These are phyloP conservation scores for Spirogloea muscicola DNA, from an alignment of 139 green algal genomes.

Conservation along the genomic window DNA sequence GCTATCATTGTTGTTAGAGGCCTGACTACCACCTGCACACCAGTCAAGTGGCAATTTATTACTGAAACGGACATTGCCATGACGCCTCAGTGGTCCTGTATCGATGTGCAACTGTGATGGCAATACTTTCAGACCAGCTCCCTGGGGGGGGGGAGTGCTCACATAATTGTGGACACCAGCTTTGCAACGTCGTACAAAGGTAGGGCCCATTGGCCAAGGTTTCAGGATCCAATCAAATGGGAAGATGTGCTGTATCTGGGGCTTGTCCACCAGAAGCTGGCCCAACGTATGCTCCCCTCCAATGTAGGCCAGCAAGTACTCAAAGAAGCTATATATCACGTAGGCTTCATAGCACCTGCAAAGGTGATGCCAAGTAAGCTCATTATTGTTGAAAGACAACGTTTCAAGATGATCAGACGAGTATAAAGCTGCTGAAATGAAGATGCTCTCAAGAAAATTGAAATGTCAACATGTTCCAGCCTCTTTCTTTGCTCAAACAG, in stretches of 20 bases:
- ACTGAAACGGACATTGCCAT: slow-evolving; percentile 75
- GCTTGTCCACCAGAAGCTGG: slow-evolving; percentile 58
- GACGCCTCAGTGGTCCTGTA: too few species aligned
- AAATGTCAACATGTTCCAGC: too few species aligned
- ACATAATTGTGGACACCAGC: slow-evolving; percentile 90
- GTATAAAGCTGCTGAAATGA: too few species aligned
- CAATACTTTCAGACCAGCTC: too few species aligned
- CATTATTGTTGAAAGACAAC: too few species aligned
- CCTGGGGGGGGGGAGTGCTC: too few species aligned
- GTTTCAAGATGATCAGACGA: too few species aligned
- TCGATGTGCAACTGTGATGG: too few species aligned
- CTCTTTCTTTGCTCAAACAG: too few species aligned
- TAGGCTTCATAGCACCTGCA: slow-evolving; percentile 60
- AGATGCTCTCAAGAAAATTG: too few species aligned
- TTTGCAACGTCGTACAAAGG: slow-evolving; percentile 58
- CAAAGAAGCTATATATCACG: slow-evolving; percentile 94
- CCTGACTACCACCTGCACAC: slow-evolving; percentile 34
- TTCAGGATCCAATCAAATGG: slow-evolving; percentile 43
- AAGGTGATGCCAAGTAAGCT: too few species aligned
- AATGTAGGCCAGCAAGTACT: slow-evolving; percentile 84
- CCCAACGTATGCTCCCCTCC: slow-evolving; percentile 64
- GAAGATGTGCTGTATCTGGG: slow-evolving; percentile 61
- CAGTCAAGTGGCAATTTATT: slow-evolving; percentile 60
- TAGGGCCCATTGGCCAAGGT: slow-evolving; percentile 51
- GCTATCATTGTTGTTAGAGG: slow-evolving; percentile 20